phyloP scores from a whole-genome alignment of 768 basidiomycete genomes.

The Xerocomus spinulosus region DNA sequence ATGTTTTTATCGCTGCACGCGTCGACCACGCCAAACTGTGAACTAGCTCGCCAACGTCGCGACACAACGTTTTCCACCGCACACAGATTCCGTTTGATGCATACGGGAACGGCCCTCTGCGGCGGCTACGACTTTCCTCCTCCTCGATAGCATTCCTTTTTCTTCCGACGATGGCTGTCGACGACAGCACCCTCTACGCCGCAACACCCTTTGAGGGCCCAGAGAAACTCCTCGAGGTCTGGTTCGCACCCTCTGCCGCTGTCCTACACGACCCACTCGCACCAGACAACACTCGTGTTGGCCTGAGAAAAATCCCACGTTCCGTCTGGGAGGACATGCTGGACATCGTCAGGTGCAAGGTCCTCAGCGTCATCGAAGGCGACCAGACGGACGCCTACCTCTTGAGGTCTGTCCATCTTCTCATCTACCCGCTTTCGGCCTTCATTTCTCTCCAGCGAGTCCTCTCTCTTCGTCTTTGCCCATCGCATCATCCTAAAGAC shows the following conservation, averaged over 20 bases:
- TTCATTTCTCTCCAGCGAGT: conserved; percentile 64
- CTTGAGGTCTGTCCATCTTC: conserved; percentile 64
- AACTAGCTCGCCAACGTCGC: no score
- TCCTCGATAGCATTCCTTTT: conserved; percentile 44
- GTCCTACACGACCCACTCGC: conserved; percentile 46
- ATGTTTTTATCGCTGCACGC: conserved; percentile 10
- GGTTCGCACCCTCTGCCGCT: conserved; percentile 83
- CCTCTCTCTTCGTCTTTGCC: conserved; percentile 90
- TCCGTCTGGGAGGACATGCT: conserved; percentile 95
- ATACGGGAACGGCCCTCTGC: conserved; percentile 37
- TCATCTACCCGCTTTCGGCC: conserved; percentile 1
- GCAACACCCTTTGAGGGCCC: conserved; percentile 82
- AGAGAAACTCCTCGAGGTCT: conserved; percentile 94
- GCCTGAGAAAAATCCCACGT: conserved; percentile 72
- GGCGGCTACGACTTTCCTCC: conserved; percentile 35
- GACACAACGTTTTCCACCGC: conserved; percentile 3
- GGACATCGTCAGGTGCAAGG: conserved; percentile 93
- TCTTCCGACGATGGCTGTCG: conserved; percentile 22
- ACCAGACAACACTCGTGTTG: conserved; percentile 45
- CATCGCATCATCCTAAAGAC: conserved; percentile 98
- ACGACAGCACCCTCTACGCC: conserved; percentile 21
- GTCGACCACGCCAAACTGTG: no score
- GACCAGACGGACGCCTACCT: conserved; percentile 93
- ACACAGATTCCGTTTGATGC: conserved; percentile 37
- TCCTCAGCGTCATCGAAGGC: conserved; percentile 86